These are phyloP conservation scores for Debaryomyces maramus DNA, from an alignment of 805 yeast genomes.

Conservation along the genomic window DNA sequence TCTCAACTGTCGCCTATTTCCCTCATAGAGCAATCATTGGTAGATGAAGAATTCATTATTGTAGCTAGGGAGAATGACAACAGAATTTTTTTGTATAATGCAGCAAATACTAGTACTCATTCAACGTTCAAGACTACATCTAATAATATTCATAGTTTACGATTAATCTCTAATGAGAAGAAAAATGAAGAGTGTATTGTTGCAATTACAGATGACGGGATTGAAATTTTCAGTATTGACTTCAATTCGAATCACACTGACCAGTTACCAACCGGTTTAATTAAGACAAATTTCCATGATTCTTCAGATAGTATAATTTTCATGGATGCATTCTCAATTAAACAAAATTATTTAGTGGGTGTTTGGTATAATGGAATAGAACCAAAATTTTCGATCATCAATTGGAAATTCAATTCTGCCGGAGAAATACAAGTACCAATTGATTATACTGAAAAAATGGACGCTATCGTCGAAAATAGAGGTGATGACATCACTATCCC, in stretches of 20 bases:
- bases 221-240: slow-evolving; percentile 28
- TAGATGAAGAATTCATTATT: slow-evolving; percentile 31
- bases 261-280: slow-evolving; percentile 9
- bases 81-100: slow-evolving; percentile 33
- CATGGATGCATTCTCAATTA: slow-evolving; percentile 30
- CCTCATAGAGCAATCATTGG: slow-evolving; percentile 32
- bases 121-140: slow-evolving; percentile 35
- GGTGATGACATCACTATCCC: slow-evolving; percentile 11
- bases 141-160: slow-evolving; percentile 24
- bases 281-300: slow-evolving; percentile 17
- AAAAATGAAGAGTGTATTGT: slow-evolving; percentile 21
- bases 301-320: slow-evolving; percentile 13
- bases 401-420: slow-evolving; percentile 10
- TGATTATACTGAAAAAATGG: slow-evolving; percentile 14
- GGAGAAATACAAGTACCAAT: slow-evolving; percentile 15
- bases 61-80: slow-evolving; percentile 29
- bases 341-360: slow-evolving; percentile 33
- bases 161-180: slow-evolving; percentile 17
- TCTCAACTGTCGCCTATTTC: slow-evolving; percentile 32
- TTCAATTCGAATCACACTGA: slow-evolving; percentile 7
- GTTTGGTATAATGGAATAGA: slow-evolving; percentile 38
- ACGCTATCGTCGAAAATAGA: slow-evolving; percentile 17
- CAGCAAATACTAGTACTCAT: slow-evolving; percentile 23
- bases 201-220: slow-evolving; percentile 30
- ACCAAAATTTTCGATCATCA: slow-evolving; percentile 23